Evolutionary conservation across 768 basidiomycete species (phyloP), one percentile per base, ranked within the genome.

Genomic region (Artomyces pyxidatus): DNA sequence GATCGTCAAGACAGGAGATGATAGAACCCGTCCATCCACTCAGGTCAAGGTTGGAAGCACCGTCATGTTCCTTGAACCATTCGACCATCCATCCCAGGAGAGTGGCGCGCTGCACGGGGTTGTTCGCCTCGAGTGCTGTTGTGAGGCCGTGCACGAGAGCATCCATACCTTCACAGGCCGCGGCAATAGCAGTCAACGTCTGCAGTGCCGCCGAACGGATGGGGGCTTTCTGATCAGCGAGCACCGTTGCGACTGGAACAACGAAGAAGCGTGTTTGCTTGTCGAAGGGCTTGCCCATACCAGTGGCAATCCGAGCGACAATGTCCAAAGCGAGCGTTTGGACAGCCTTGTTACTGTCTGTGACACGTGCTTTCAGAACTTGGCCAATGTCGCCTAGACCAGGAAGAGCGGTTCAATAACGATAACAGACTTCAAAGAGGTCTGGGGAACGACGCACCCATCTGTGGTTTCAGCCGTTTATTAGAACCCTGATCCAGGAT

Each of bases 281-380:
- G 59, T 98, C 95, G 61, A 99, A 98, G 2, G 89, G 80, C 61
- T 86, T 91, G 37, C 92, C 93, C 91, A 99, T 98, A 2, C 92
- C 94, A 2, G 75, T 80, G 6, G 96, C 92, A 54, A 98, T 82
- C 27, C 90, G 86, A 29, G 84, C 76, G 46, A 98, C 82, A 48
- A 95, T 85, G 61, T 95, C 92, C 19, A 99, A 77, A 21, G 95
- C 88, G 40, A 96, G 74, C 12, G 75, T 71, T 65, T 98, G 96
- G 28, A 98, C 94, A 8, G 88, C 81, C 62, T 98, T 91, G 70
- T 99, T 99, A 39, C 88, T 85, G 65, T 99, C 96, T 14, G 77
- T 78, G 22, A 97, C 79, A 55, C 96, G 80, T 11, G 81, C 80
- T 65, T 97, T 98, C 51, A 99, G 71, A 3, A 91, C 80, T 58